These are phyloP conservation scores for Lachnellula cervina DNA, from an alignment of 2,329 filamentous ascomycete genomes.

Conservation along the genomic window DNA sequence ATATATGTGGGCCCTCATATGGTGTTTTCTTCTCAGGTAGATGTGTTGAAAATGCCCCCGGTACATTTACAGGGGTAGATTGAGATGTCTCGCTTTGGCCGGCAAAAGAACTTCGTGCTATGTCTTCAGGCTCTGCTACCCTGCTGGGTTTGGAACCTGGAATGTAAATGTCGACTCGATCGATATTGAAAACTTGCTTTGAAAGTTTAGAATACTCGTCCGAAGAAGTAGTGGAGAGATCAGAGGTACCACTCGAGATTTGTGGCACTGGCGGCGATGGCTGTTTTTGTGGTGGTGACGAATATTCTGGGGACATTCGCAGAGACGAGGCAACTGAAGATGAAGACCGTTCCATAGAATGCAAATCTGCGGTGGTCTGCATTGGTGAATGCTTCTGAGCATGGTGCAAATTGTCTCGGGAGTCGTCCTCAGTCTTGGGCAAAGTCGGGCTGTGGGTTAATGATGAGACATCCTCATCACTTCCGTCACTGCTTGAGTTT, in stretches of 20 bases:
- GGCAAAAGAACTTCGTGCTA: conserved; percentile 18
- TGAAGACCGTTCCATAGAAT: conserved; percentile 1
- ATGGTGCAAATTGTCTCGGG: conserved; percentile 25
- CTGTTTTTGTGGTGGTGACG: conserved; percentile 2
- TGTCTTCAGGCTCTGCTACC: conserved; percentile 1
- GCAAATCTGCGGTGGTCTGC: not conserved
- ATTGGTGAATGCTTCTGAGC: conserved; percentile 13
- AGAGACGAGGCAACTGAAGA: conserved; percentile 6
- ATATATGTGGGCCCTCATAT: not conserved
- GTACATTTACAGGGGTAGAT: conserved; percentile 46
- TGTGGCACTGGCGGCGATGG: conserved; percentile 17
- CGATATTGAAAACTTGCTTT: conserved; percentile 33
- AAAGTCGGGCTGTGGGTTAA: conserved; percentile 18
- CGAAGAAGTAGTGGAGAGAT: conserved; percentile 24
- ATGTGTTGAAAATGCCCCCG: conserved; percentile 56
- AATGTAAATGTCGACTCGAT: conserved; percentile 33
- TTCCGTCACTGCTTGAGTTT: conserved; percentile 14
- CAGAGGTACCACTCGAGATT: conserved; percentile 21
- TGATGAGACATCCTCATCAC: conserved; percentile 10
- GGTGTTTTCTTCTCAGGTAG: conserved; percentile 15
- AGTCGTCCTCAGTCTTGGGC: conserved; percentile 1
- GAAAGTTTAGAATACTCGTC: conserved; percentile 26
- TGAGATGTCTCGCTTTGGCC: conserved; percentile 19
- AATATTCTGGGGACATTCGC: conserved; percentile 7
- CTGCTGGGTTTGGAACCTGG: conserved; percentile 11